Conservation (phyloP, 2,329 filamentous ascomycete genomes). For the Fonsecaea pedrosoi region DNA sequence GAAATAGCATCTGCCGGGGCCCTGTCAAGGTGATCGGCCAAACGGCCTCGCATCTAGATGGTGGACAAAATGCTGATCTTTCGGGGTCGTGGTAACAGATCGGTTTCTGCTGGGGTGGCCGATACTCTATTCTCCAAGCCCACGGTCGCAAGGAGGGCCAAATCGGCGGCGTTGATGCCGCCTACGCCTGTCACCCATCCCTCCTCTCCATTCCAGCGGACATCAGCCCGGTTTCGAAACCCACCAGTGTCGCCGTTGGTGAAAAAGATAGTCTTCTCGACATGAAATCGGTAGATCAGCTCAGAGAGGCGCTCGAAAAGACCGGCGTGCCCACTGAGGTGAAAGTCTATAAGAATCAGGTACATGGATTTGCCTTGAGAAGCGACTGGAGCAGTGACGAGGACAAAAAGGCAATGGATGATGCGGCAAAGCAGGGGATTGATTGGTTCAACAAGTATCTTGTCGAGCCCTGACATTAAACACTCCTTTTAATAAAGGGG, state of each 20-base stretch:
- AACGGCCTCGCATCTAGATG: background rate
- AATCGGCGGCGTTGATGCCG: constrained; percentile 49
- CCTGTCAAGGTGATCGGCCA: background rate
- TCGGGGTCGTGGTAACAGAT: constrained; percentile 36
- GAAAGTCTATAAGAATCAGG: constrained; percentile 52
- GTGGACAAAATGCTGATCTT: background rate
- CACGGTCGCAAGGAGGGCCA: constrained; percentile 39
- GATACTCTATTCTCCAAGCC: constrained; percentile 48
- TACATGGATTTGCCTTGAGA: constrained; percentile 55
- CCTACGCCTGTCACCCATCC: constrained; percentile 51
- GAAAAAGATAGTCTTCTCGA: constrained; percentile 52
- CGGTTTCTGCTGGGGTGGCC: constrained; percentile 58
- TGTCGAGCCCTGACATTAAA: constrained; percentile 35
- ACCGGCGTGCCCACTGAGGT: constrained; percentile 48
- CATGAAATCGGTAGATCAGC: constrained; percentile 48
- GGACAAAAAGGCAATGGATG: constrained; percentile 57
- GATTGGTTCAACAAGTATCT: constrained; percentile 49
- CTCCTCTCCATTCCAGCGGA: constrained; percentile 52
- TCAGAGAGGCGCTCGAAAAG: constrained; percentile 52
- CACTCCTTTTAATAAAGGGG: background rate
- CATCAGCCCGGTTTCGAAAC: constrained; percentile 50
- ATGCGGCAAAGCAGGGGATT: constrained; percentile 51
- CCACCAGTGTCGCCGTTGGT: constrained; percentile 51
- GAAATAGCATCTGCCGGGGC: background rate
- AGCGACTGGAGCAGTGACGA: constrained; percentile 51